These are phyloP conservation scores for Garcileccinum viscosum DNA, from an alignment of 1,284 basidiomycete species.

Conservation along the genomic window DNA sequence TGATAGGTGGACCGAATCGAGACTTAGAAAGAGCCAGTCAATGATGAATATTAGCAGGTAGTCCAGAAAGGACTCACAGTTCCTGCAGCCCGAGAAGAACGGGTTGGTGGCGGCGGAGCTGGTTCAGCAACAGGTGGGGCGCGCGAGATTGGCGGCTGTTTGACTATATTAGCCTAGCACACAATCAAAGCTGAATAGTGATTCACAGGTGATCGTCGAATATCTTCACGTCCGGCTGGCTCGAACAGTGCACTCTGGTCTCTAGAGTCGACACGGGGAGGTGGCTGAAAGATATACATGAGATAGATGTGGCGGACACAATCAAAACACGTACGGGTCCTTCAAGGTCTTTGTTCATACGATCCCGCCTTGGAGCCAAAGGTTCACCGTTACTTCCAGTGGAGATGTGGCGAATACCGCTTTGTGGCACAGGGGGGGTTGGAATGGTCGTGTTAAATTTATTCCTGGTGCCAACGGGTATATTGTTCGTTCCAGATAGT, in stretches of 20 bases:
- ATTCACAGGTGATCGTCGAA: conserved; percentile 26
- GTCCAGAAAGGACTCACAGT: conserved; percentile 20
- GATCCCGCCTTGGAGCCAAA: conserved; percentile 23
- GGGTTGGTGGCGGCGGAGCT: neutral
- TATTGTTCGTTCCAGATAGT: conserved; percentile 41
- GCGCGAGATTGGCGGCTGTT: conserved; percentile 17
- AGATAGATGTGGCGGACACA: neutral
- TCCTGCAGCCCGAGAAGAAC: conserved; percentile 28
- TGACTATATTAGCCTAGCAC: conserved; percentile 13
- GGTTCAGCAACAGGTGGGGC: conserved; percentile 22
- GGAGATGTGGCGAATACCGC: conserved; percentile 3
- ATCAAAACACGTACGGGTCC: conserved; percentile 23
- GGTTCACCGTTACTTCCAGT: conserved; percentile 33
- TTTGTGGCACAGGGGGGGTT: neutral
- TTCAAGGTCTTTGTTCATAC: conserved; percentile 26
- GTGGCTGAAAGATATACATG: conserved; percentile 19
- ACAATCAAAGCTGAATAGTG: neutral
- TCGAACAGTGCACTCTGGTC: conserved; percentile 14
- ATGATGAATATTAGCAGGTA: neutral
- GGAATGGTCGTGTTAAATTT: conserved; percentile 27
- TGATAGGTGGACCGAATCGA: conserved; percentile 40
- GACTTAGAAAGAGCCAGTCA: conserved; percentile 29
- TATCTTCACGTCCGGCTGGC: conserved; percentile 15
- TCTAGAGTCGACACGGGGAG: conserved; percentile 10
- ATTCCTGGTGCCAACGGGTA: conserved; percentile 35